Evolutionary conservation across 257 asterid genomes (phyloP), one percentile per base, ranked within the genome.

Genomic region (Scutellaria barbata): DNA sequence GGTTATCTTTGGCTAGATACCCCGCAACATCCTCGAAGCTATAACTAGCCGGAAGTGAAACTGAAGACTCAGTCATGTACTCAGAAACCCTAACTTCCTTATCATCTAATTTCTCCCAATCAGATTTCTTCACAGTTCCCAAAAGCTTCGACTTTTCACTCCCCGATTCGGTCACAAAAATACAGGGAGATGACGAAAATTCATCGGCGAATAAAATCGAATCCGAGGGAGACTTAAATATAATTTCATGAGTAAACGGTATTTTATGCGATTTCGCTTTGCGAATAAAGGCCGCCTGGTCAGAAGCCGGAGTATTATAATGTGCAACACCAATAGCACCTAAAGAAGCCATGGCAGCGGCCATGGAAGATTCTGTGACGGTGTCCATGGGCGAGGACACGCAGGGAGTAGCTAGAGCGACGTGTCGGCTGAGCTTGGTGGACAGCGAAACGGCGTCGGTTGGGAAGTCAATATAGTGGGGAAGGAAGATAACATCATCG

Each of bases 331-430:
- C 92, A 18, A 93, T 77, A 10, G 75, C 98, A 2, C 98, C 97
- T 0, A 93, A 82, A 7, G 96, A 83, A 46, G 98, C 94, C 98
- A 90, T 93, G 67, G 94, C 89, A 0, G 86, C 80, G 5, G 98
- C 94, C 98, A 93, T 93, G 46, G 94, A 87, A 40, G 96, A 75
- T 57, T 93, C 98, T 0, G 96, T 85, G 40, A 90, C 97, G 18
- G 98, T 93, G 71, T 93, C 98, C 98, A 93, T 90, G 0, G 98
- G 98, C 12, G 98, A 93, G 48, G 98, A 79, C 17, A 93, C 92
- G 73, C 96, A 93, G 0, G 98, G 97, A 8, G 85, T 80, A n/a
- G 97, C 85, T 4, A 93, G 86, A 5, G 82, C 56, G 10, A 93
- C 69, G 56, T 79, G 82, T 63, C 82, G 88, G 86, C 84, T 84